Evolutionary conservation across 2,329 filamentous ascomycete species (phyloP).

Genomic region (Xylaria sp.): DNA sequence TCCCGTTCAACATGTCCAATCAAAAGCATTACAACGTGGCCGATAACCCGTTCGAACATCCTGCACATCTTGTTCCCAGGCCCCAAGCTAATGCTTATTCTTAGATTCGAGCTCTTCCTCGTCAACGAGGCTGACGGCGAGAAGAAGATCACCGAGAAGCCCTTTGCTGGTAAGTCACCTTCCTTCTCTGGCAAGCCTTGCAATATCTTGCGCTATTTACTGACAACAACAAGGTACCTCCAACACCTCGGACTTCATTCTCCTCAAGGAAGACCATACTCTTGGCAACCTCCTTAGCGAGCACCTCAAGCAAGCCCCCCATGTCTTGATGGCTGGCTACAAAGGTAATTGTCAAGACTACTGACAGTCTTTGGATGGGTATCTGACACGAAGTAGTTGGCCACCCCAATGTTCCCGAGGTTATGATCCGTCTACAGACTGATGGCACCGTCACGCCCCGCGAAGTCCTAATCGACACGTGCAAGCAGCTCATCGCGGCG

Average conservation of each 20-base stretch:
- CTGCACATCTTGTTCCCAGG: not conserved
- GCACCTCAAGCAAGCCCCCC: constrained; percentile 81
- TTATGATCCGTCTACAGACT: constrained; percentile 83
- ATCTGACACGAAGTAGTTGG: constrained; percentile 48
- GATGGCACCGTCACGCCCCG: constrained; percentile 89
- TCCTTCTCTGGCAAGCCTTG: not conserved
- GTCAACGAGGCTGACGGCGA: constrained; percentile 74
- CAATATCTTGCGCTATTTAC: not conserved
- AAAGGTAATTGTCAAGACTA: constrained; percentile 63
- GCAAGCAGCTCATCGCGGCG: constrained; percentile 81
- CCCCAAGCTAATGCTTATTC: constrained; percentile 28
- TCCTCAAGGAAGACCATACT: constrained; percentile 97
- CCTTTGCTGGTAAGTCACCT: constrained; percentile 78
- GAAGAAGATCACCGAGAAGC: constrained; percentile 89
- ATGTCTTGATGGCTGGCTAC: constrained; percentile 91
- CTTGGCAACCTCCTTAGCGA: constrained; percentile 87
- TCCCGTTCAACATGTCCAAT: constrained; percentile 25
- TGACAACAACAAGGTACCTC: constrained; percentile 71
- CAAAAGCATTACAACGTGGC: constrained; percentile 25
- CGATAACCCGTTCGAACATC: constrained; percentile 23
- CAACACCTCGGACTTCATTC: constrained; percentile 91
- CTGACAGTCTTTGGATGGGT: constrained; percentile 23
- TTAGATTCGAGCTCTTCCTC: constrained; percentile 91
- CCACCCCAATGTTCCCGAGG: constrained; percentile 66
- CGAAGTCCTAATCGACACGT: constrained; percentile 81